phyloP scores from a whole-genome alignment of 208 protist species.

The Leishmania amazonensis region DNA sequence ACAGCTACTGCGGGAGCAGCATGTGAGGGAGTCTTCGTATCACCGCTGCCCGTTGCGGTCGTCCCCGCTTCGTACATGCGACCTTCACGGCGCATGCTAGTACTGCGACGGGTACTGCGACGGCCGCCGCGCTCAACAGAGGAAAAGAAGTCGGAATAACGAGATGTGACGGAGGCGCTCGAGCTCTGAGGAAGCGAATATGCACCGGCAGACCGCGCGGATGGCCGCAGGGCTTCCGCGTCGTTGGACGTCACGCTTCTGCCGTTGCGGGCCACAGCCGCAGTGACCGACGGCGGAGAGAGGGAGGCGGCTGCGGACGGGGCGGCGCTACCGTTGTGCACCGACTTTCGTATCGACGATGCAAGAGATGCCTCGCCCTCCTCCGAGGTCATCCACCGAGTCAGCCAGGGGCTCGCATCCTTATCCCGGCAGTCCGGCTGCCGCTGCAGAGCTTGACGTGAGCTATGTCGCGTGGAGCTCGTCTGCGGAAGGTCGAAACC shows the following conservation, averaged over 20 bases:
- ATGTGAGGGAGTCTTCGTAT: not conserved
- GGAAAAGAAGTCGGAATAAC: not conserved
- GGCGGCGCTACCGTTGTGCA: not conserved
- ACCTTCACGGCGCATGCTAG: not conserved
- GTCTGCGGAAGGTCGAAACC: not conserved
- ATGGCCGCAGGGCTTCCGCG: not conserved
- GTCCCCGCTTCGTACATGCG: not conserved
- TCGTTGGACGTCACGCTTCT: slow-evolving; percentile 11
- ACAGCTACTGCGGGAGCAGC: not conserved
- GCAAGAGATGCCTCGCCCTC: not conserved
- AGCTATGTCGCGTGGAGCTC: not conserved
- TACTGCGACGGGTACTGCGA: not conserved
- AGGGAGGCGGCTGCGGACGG: not conserved
- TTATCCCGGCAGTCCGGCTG: not conserved
- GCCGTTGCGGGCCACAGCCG: not conserved
- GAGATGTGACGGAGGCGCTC: not conserved
- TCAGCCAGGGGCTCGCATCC: not conserved
- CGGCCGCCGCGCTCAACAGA: not conserved
- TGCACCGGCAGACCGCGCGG: not conserved
- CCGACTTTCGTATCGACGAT: not conserved
- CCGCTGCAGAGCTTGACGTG: not conserved
- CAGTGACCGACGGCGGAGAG: slow-evolving; percentile 7
- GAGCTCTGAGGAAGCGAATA: not conserved
- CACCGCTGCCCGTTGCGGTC: not conserved
- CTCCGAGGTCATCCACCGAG: not conserved